A percentile compares a stretch with the other conserved stretches of the same genome.
Evolutionary conservation across 1,284 basidiomycete genomes (phyloP).

Genomic region (Cronartium ribicola): DNA sequence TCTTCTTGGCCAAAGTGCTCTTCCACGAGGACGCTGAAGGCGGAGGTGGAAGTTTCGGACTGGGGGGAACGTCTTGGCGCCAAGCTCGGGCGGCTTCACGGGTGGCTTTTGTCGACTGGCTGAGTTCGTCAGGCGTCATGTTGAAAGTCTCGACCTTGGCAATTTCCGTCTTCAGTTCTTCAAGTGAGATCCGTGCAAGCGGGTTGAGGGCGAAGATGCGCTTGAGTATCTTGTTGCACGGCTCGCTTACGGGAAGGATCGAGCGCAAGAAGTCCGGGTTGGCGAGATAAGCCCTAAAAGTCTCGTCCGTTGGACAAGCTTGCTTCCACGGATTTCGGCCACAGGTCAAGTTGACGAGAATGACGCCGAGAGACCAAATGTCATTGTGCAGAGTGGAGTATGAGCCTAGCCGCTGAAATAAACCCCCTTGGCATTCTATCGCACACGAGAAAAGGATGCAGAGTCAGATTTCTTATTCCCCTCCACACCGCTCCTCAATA

Average conservation of each 20-base stretch:
- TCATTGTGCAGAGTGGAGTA: conserved; percentile 75
- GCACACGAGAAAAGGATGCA: conserved; percentile 43
- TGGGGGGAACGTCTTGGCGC: conserved; percentile 18
- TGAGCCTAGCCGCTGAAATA: conserved; percentile 59
- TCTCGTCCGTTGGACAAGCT: conserved; percentile 67
- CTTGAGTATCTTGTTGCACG: conserved; percentile 59
- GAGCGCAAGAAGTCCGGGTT: conserved; percentile 66
- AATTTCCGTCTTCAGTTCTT: conserved; percentile 62
- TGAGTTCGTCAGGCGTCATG: conserved; percentile 59
- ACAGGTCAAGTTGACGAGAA: conserved; percentile 82
- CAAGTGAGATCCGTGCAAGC: conserved; percentile 58
- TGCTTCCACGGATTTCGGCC: conserved; percentile 82
- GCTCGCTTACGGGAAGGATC: conserved; percentile 66
- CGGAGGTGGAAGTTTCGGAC: conserved; percentile 14
- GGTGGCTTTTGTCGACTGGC: conserved; percentile 52
- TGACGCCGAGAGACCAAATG: conserved; percentile 89
- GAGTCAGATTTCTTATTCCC: background rate
- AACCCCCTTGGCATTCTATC: conserved; percentile 83
- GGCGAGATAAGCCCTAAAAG: conserved; percentile 65
- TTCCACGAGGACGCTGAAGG: conserved; percentile 6
- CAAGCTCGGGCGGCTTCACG: conserved; percentile 49
- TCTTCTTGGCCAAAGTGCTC: conserved; percentile 24
- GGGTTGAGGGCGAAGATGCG: conserved; percentile 56
- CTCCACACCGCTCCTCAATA: conserved; percentile 15
- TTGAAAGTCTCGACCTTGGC: conserved; percentile 64